phyloP scores from a whole-genome alignment of 2,329 filamentous ascomycete genomes.

The Ascochyta pisi region DNA sequence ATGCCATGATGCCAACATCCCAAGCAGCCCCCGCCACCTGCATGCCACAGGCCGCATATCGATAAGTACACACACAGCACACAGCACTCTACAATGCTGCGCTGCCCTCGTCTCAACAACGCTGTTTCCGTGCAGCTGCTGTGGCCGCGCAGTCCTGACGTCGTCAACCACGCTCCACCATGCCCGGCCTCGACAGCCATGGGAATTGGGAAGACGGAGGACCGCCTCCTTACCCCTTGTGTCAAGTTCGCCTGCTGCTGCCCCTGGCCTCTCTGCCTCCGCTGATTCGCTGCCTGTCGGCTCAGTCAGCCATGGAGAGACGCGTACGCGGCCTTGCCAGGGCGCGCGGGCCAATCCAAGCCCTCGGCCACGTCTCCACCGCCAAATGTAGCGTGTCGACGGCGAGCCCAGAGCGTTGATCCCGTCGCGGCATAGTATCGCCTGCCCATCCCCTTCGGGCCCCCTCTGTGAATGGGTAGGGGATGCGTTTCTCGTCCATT shows the following conservation, averaged over 20 bases:
- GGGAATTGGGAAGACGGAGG: neutral
- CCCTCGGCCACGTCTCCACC: slow-evolving; percentile 3
- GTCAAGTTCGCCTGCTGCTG: slow-evolving; percentile 14
- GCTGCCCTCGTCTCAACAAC: slow-evolving; percentile 28
- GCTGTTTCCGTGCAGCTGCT: neutral
- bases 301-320: slow-evolving; percentile 8
- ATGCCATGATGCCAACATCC: slow-evolving; percentile 4
- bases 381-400: slow-evolving; percentile 9
- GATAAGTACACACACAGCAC: too few species aligned
- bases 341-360: slow-evolving; percentile 10
- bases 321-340: slow-evolving; percentile 11
- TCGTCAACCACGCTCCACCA: neutral
- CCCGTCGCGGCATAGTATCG: slow-evolving; percentile 8
- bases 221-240: slow-evolving; percentile 14
- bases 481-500: neutral
- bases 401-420: slow-evolving; percentile 10
- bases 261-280: slow-evolving; percentile 13
- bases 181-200: too few species aligned
- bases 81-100: slow-evolving; percentile 18
- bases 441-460: neutral
- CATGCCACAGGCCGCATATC: slow-evolving; percentile 19
- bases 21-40: slow-evolving; percentile 23
- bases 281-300: slow-evolving; percentile 14
- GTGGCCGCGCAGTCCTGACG: slow-evolving; percentile 8
- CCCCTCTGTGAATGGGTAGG: neutral